These are phyloP conservation scores for Nicotiana paniculata DNA, from an alignment of 257 asterid genomes.

Conservation along the genomic window DNA sequence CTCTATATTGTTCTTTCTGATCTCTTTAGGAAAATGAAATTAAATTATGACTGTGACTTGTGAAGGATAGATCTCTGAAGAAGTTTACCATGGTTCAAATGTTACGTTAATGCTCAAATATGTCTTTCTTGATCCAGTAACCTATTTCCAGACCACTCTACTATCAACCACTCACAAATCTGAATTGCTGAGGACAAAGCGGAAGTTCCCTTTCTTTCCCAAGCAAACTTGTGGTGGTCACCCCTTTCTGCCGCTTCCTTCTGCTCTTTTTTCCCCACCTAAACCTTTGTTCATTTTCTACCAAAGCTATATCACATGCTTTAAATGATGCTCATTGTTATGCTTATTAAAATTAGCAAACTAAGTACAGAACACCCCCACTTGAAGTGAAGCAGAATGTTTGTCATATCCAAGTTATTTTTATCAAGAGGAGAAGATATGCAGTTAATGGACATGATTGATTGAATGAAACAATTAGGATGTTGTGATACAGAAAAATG, in stretches of 20 bases:
- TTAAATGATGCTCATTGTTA: background rate
- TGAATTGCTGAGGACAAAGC: background rate
- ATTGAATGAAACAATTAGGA: background rate
- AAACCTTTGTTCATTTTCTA: background rate
- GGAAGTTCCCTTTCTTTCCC: background rate
- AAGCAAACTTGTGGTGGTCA: background rate
- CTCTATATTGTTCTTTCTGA: background rate
- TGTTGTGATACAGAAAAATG: background rate
- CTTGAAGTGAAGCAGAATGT: background rate
- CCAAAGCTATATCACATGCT: background rate
- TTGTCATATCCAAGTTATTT: background rate
- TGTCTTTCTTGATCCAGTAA: background rate
- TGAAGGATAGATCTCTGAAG: background rate
- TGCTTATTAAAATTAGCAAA: background rate
- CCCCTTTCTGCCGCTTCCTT: background rate
- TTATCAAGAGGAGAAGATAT: background rate
- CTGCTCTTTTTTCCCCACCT: background rate
- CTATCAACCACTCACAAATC: background rate
- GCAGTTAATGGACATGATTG: background rate
- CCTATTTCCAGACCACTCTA: background rate
- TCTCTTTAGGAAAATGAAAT: background rate
- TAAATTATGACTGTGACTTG: background rate
- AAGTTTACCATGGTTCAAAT: background rate
- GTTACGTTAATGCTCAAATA: background rate
- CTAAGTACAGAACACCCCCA: background rate